Evolutionary conservation across 441 rosid genomes (phyloP), one percentile per base, ranked within the genome.

Genomic region (Aquilaria agallochum): DNA sequence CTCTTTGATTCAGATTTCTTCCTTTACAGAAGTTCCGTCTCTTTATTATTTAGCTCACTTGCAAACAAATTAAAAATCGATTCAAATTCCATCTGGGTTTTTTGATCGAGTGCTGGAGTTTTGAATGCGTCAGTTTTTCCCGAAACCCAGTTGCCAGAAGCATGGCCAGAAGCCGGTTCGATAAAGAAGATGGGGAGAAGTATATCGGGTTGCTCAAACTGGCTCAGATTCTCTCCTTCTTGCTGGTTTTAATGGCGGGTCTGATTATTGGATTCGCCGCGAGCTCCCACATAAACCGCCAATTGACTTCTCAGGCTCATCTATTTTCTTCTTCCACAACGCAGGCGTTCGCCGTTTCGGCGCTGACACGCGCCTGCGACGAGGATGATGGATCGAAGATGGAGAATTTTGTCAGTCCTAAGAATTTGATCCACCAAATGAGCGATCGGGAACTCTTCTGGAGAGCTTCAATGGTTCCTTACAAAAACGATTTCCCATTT

Each of bases 401-500:
- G 36, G 76, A 75, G 8, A 67, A 70, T 20, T 86, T 86, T 62
- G 20, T 85, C 20, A 71, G 56, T 32, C 96, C 90, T 0, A 73
- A 59, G 53, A 85, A 78, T 68, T 50, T 74, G 71, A 83, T 71
- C 12, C 95, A 92, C 58, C 42, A 46, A 2, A 80, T 95, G 95
- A 69, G 56, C 1, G 99, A 95, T 33, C 78, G 77, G 0, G 88
- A 88, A 81, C 67, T 95, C 12, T 77, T 88, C 7, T 95, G 96
- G 99, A 85, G 95, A 69, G 96, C 94, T 12, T 90, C 96, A 1
- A 70, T 92, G 94, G 67, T 80, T 59, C 99, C 98, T 0, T 72
- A 61, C 27, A 84, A 79, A 66, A 71, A 75, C 1, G 85, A 59
- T 50, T 88, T 76, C 74, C 97, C 98, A 4, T 92, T 74, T 68